phyloP scores from a whole-genome alignment of 495 filamentous ascomycete species.

The Neurospora sp. region DNA sequence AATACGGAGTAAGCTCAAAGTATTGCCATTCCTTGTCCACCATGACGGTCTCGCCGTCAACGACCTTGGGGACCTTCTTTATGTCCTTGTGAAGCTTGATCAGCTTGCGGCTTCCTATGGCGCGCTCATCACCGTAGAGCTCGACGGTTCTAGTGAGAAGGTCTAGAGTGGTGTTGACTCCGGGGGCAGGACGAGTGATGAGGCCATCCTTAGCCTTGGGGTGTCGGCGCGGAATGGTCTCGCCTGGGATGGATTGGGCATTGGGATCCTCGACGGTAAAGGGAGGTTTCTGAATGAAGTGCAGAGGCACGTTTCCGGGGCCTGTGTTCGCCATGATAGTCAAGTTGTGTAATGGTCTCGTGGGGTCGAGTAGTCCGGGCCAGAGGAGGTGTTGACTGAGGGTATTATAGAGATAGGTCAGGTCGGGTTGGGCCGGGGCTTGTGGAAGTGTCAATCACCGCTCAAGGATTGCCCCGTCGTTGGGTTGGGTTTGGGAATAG shows the following conservation, averaged over 20 bases:
- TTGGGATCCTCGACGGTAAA: conserved; percentile 47
- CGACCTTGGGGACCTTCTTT: conserved; percentile 58
- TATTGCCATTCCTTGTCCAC: conserved; percentile 60
- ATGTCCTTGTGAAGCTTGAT: conserved; percentile 49
- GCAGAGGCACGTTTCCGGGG: conserved; percentile 21
- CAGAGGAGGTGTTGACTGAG: background rate
- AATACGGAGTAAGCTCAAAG: conserved; percentile 53
- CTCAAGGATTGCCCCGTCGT: background rate
- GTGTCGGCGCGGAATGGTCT: conserved; percentile 55
- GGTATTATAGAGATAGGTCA: background rate
- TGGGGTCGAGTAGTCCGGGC: background rate
- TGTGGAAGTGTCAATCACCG: background rate
- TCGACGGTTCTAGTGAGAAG: conserved; percentile 43
- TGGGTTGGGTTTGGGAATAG: background rate
- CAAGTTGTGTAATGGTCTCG: background rate
- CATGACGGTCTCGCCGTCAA: conserved; percentile 50
- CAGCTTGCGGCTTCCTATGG: conserved; percentile 48
- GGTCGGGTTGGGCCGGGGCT: background rate
- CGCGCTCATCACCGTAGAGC: conserved; percentile 45
- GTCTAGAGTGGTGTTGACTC: conserved; percentile 49
- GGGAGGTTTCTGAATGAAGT: conserved; percentile 39
- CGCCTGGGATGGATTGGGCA: conserved; percentile 41
- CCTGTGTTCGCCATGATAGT: background rate
- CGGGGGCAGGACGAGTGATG: conserved; percentile 36
- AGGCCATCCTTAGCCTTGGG: conserved; percentile 43